phyloP scores from a whole-genome alignment of 805 yeast genomes.

The Middelhovenomyces tepae region DNA sequence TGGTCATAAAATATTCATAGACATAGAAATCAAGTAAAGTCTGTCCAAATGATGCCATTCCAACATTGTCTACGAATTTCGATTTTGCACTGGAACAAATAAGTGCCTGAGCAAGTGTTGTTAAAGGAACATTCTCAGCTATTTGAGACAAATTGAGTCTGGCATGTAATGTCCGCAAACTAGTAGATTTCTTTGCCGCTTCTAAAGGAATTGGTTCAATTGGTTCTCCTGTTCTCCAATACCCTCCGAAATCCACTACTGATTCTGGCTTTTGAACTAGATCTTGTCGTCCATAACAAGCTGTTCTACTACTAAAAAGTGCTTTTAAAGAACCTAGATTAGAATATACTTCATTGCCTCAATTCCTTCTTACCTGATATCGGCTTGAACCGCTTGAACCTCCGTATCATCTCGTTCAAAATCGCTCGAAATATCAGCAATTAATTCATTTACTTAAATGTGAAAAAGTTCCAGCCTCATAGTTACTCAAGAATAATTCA shows the following conservation, averaged over 20 bases:
- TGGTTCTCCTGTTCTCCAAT: slow-evolving; percentile 22
- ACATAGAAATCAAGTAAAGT: slow-evolving; percentile 66
- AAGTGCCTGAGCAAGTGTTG: slow-evolving; percentile 73
- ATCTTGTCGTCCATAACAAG: no score
- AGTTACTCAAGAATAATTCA: no score
- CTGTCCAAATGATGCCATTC: slow-evolving; percentile 76
- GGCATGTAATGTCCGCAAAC: slow-evolving; percentile 68
- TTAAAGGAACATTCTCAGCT: slow-evolving; percentile 46
- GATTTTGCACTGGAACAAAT: slow-evolving; percentile 43
- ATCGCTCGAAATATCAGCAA: no score
- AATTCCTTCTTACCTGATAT: no score
- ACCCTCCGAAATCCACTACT: slow-evolving; percentile 27
- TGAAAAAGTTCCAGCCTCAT: no score
- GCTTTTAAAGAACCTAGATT: no score
- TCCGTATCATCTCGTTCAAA: no score
- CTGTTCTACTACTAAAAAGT: no score
- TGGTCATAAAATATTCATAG: slow-evolving; percentile 60
- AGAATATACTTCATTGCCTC: no score
- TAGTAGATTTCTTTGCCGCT: slow-evolving; percentile 52
- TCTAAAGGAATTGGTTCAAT: slow-evolving; percentile 36
- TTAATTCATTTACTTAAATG: no score
- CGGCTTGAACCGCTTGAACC: no score
- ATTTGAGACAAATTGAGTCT: slow-evolving; percentile 54
- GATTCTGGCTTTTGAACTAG: no score
- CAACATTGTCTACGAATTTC: slow-evolving; percentile 61